Conservation (phyloP, 192 early-diverging fungal genomes). For the Piromyces finnis region DNA sequence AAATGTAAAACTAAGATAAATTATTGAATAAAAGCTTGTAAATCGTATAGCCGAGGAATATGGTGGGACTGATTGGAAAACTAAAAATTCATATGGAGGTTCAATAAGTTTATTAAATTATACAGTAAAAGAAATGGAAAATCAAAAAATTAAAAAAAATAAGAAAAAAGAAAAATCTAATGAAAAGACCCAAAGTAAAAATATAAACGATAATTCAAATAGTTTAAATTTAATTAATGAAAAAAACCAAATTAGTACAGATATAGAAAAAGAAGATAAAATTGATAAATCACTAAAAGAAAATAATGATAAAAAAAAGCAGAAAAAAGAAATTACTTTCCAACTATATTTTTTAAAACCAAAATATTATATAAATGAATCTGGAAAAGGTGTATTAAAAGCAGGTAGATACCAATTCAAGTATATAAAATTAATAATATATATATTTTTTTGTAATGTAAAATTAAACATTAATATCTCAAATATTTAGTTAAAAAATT, state of each 20-base stretch:
- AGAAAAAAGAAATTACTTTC: not conserved
- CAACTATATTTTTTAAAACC: not conserved
- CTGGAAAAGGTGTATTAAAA: not conserved
- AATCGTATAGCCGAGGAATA: not conserved
- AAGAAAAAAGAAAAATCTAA: not conserved
- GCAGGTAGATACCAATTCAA: not conserved
- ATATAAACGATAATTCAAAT: not conserved
- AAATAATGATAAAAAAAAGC: not conserved
- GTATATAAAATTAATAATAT: too few species aligned
- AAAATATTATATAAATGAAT: not conserved
- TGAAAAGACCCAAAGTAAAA: not conserved
- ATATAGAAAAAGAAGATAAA: not conserved
- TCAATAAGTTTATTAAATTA: not conserved
- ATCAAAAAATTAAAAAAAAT: not conserved
- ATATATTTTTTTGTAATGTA: too few species aligned
- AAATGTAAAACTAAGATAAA: not conserved
- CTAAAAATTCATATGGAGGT: not conserved
- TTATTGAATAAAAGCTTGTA: not conserved
- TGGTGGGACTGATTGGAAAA: not conserved
- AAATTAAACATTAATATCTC: not conserved
- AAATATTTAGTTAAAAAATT: not conserved
- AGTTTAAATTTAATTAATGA: too few species aligned
- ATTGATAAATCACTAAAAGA: not conserved
- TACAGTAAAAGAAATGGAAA: not conserved
- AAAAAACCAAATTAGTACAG: too few species aligned